These are phyloP conservation scores for Aspergillus indologenus DNA, from an alignment of 495 filamentous ascomycete genomes.

Conservation along the genomic window DNA sequence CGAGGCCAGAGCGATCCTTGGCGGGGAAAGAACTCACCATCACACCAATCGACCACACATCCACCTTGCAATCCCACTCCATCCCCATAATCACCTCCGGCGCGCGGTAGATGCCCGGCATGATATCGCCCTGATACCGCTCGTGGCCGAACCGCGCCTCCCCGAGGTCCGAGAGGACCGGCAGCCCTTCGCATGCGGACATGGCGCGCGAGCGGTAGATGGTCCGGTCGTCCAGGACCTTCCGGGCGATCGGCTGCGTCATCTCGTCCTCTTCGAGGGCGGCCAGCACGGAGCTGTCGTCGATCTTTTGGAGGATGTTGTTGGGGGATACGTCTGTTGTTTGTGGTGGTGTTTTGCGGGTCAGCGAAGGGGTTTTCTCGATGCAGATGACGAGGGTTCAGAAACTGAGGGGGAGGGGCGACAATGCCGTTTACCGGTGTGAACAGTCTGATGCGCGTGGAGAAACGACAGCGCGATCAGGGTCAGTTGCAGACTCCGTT, in stretches of 20 bases:
- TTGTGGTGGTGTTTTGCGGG: background rate
- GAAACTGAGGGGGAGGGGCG: too few relatives aligned
- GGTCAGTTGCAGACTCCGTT: background rate
- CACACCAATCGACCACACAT: background rate
- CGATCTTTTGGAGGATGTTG: background rate
- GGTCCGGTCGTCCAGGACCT: constrained; percentile 20
- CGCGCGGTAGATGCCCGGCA: background rate
- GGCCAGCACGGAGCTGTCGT: background rate
- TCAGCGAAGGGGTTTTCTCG: too few relatives aligned
- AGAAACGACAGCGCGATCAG: background rate
- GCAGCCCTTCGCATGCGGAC: background rate
- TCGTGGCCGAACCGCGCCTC: background rate
- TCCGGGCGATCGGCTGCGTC: constrained; percentile 10
- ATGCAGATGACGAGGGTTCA: too few relatives aligned
- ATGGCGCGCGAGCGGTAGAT: background rate
- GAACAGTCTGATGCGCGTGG: background rate
- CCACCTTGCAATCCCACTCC: background rate
- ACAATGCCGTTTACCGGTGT: background rate
- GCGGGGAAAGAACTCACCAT: background rate
- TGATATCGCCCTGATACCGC: background rate
- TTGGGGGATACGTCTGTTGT: background rate
- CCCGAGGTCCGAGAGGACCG: background rate
- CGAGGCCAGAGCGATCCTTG: background rate
- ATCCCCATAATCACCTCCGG: background rate
- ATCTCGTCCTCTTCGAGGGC: background rate